Base-by-base conservation (phyloP, 805 yeast genomes). In the Candida takata region DNA sequence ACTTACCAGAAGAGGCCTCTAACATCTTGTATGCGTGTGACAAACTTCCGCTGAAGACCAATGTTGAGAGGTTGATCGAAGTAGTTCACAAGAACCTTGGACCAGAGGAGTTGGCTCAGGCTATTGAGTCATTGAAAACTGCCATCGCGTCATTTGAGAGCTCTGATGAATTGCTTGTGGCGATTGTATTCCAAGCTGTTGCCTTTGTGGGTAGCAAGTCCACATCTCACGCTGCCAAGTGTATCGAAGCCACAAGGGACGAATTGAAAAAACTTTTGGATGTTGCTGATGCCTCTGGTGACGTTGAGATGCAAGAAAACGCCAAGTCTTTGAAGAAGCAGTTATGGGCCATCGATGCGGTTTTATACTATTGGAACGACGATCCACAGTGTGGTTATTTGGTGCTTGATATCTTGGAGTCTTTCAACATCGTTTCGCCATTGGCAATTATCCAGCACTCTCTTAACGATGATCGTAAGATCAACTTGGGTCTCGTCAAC, bases 171-270 rank as follows among this genome's bases (percentile, higher is more conserved):
- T 67, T 80, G 36, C 55, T 79, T 25, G 64, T 83, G 13, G 73
- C 80, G 20, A 60, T 84, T 12, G 58, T 86, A 11, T 69, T 80
- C 49, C 90, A 84, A 51, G 67, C 81, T 0, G 69, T 85, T 34
- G 82, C 90, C 31, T 79, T 79, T 47, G 79, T 86, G 39, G 97
- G 97, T 11, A 80, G 86, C 31, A 72, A 97, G 54, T 88, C 97
- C 0, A 70, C 88, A 29, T 84, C 90, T 0, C 87, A 82, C 49
- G 78, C 80, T 26, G 74, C 72, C 41, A 74, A 72, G 28, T 74
- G 73, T 61, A 62, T 78, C 30, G 60, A 55, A 24, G 66, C 65
- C 27, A 51, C 69, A 6, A 48, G 51, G 15, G 59, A 55, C 11
- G 58, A 64, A 12, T 48, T 77, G 29, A 52, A 53, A 36, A 52